Evolutionary conservation across 768 basidiomycete species (phyloP).

Genomic region (Albatrellus ellisii): DNA sequence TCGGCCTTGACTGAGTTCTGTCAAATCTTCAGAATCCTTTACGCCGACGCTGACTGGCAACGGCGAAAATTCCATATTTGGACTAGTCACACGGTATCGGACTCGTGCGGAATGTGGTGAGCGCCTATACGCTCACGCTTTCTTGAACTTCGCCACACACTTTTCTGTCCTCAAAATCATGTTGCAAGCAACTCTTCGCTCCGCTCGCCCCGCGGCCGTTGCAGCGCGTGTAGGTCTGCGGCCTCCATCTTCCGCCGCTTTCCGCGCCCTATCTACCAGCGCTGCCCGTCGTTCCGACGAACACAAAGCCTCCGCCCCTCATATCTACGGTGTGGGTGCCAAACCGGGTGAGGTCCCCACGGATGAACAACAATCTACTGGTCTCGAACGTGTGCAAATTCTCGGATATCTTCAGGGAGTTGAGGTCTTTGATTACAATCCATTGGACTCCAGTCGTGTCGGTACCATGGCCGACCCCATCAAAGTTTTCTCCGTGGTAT

Average conservation of each 20-base stretch:
- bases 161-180: conserved; percentile 17
- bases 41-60: no score
- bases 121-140: no score
- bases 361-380: conserved; percentile 85
- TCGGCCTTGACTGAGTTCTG: no score
- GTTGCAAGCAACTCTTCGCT: conserved; percentile 19
- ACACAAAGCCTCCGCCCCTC: conserved; percentile 37
- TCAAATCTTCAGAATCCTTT: no score
- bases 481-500: conserved; percentile 74
- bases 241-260: conserved; percentile 14
- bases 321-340: conserved; percentile 59
- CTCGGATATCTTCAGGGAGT: conserved; percentile 81
- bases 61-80: no score
- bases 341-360: conserved; percentile 68
- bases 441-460: conserved; percentile 72
- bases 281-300: conserved; percentile 38
- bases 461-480: conserved; percentile 85
- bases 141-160: no score
- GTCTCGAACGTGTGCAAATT: conserved; percentile 91
- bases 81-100: no score
- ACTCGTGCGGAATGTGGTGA: no score
- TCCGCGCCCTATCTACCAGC: conserved; percentile 50
- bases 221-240: conserved; percentile 2
- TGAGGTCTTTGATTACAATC: conserved; percentile 79
- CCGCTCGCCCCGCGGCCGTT: conserved; percentile 14